phyloP scores from a whole-genome alignment of 2,329 filamentous ascomycete genomes.

The Aspergillus sp. region DNA sequence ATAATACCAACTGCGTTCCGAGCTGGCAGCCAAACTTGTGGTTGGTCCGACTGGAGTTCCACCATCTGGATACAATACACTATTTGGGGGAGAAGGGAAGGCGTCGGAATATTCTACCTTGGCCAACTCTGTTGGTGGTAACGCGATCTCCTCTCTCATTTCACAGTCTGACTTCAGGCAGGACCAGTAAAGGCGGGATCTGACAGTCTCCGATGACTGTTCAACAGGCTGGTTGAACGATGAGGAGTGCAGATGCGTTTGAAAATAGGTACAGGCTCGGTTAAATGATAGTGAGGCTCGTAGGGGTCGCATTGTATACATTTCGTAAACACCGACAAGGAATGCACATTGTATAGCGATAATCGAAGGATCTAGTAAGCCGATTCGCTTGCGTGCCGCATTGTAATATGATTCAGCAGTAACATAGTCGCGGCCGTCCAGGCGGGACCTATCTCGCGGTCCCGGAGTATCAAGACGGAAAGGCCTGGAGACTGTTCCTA shows the following conservation, averaged over 20 bases:
- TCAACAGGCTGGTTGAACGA: neutral
- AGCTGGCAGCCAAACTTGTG: no score
- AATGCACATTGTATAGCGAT: neutral
- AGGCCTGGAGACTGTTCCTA: neutral
- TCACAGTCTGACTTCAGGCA: slow-evolving; percentile 1
- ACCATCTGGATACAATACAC: neutral
- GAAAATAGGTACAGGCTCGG: neutral
- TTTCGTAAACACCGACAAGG: neutral
- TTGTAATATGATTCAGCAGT: neutral
- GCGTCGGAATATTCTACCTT: neutral
- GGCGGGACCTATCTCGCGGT: no score
- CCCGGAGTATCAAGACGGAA: no score
- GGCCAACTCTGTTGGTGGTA: neutral
- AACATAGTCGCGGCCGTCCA: neutral
- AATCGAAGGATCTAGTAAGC: neutral
- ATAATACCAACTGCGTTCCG: no score
- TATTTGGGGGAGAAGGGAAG: neutral
- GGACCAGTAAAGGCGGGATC: neutral
- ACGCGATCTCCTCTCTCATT: neutral
- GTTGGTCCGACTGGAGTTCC: neutral
- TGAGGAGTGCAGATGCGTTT: neutral
- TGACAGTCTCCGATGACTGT: neutral
- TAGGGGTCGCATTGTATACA: neutral
- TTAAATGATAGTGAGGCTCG: neutral
- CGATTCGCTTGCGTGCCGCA: neutral